phyloP scores from a whole-genome alignment of 2,329 filamentous ascomycete species.

The Geosmithia flava region DNA sequence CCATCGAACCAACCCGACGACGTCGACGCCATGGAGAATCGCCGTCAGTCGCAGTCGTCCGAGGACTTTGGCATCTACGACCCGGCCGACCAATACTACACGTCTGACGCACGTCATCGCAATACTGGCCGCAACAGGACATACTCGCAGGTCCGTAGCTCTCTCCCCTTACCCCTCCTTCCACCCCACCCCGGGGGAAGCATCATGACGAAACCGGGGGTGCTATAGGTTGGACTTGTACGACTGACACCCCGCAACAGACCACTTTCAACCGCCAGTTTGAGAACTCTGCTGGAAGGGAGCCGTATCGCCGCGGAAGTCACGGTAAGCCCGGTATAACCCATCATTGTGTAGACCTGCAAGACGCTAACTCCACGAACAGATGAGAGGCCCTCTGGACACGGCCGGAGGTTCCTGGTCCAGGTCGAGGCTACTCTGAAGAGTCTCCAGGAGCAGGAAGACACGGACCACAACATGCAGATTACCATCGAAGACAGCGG shows the following conservation, averaged over 20 bases:
- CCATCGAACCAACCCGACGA: background rate
- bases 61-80: constrained; percentile 40
- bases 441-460: constrained; percentile 70
- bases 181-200: too few relatives aligned
- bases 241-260: constrained; percentile 15
- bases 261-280: constrained; percentile 41
- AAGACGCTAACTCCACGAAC: constrained; percentile 2
- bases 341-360: background rate
- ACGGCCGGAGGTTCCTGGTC: constrained; percentile 68
- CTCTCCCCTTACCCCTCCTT: background rate
- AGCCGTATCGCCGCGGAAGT: constrained; percentile 45
- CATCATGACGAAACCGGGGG: too few relatives aligned
- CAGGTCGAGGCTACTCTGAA: constrained; percentile 76
- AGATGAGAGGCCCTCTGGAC: constrained; percentile 62
- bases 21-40: background rate
- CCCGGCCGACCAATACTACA: constrained; percentile 47
- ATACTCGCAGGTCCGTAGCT: constrained; percentile 36
- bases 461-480: constrained; percentile 88
- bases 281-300: constrained; percentile 35
- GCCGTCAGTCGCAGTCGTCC: constrained; percentile 10
- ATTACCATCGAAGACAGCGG: constrained; percentile 96
- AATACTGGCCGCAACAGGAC: constrained; percentile 39
- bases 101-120: constrained; percentile 40
- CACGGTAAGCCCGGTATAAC: constrained; percentile 30
- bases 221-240: background rate